phyloP scores from a whole-genome alignment of 2,329 filamentous ascomycete species.

The Trichophyton rubrum region DNA sequence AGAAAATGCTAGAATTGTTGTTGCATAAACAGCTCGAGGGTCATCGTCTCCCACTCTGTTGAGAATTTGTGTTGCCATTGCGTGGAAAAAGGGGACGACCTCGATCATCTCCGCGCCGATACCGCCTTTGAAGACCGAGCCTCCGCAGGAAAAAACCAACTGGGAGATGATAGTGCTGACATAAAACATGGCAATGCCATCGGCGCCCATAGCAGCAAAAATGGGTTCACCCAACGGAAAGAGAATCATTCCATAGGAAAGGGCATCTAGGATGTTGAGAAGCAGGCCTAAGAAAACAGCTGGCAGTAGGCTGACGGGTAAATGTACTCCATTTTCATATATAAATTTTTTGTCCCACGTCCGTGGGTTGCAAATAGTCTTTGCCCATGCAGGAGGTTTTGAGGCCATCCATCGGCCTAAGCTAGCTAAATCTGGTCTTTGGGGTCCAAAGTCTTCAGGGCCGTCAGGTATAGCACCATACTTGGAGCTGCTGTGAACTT shows the following conservation, averaged over 20 bases:
- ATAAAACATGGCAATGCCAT: constrained; percentile 97
- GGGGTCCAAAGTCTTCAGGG: background rate
- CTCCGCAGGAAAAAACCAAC: constrained; percentile 69
- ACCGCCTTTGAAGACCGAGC: constrained; percentile 79
- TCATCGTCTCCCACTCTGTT: constrained; percentile 64
- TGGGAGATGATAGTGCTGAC: constrained; percentile 94
- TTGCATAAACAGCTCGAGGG: constrained; percentile 77
- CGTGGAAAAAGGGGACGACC: constrained; percentile 97
- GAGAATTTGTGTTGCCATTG: constrained; percentile 88
- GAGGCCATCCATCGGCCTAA: background rate
- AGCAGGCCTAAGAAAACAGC: constrained; percentile 79
- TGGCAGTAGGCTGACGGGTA: constrained; percentile 61
- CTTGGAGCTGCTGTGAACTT: constrained; percentile 19
- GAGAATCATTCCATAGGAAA: constrained; percentile 94
- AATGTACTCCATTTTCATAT: constrained; percentile 51
- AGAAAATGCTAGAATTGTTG: constrained; percentile 83
- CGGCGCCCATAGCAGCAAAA: constrained; percentile 74
- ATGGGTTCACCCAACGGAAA: constrained; percentile 82
- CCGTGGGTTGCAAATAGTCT: constrained; percentile 47
- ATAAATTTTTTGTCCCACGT: constrained; percentile 58
- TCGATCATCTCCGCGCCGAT: constrained; percentile 97
- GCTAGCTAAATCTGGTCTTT: background rate
- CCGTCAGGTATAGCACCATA: constrained; percentile 19
- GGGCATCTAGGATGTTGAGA: constrained; percentile 82
- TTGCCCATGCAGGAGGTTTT: constrained; percentile 6